phyloP scores from a whole-genome alignment of 1,284 basidiomycete genomes.

The Ustanciosporium gigantosporum region DNA sequence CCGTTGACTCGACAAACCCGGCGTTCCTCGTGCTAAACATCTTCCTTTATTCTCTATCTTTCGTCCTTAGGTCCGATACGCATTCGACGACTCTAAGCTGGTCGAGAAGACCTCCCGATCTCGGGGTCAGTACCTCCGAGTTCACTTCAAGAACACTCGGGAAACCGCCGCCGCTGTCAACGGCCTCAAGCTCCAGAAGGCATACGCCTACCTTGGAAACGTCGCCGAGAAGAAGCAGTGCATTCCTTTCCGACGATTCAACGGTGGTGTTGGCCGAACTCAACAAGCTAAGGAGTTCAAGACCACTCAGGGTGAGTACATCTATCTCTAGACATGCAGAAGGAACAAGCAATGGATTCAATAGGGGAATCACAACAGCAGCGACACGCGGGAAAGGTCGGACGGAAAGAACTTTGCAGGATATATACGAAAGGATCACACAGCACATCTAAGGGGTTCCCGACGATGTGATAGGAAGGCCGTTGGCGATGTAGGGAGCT shows the following conservation, averaged over 20 bases:
- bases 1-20: no score
- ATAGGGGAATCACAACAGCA: neutral
- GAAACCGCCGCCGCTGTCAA: slow-evolving; percentile 63
- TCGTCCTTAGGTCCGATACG: slow-evolving; percentile 60
- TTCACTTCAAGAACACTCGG: slow-evolving; percentile 99
- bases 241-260: slow-evolving; percentile 95
- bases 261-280: slow-evolving; percentile 95
- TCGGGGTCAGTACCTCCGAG: slow-evolving; percentile 94
- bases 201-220: slow-evolving; percentile 89
- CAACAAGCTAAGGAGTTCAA: slow-evolving; percentile 98
- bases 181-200: slow-evolving; percentile 94
- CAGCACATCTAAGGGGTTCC: no score
- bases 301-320: slow-evolving; percentile 84
- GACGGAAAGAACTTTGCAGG: neutral
- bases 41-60: no score
- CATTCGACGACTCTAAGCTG: slow-evolving; percentile 60
- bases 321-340: no score
- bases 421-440: no score
- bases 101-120: slow-evolving; percentile 65
- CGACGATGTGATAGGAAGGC: no score
- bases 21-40: no score
- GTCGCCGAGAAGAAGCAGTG: slow-evolving; percentile 96
- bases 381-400: no score
- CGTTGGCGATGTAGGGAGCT: no score
- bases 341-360: no score